Evolutionary conservation across 2,329 filamentous ascomycete species (phyloP).

Genomic region (Paecilomyces variotii): DNA sequence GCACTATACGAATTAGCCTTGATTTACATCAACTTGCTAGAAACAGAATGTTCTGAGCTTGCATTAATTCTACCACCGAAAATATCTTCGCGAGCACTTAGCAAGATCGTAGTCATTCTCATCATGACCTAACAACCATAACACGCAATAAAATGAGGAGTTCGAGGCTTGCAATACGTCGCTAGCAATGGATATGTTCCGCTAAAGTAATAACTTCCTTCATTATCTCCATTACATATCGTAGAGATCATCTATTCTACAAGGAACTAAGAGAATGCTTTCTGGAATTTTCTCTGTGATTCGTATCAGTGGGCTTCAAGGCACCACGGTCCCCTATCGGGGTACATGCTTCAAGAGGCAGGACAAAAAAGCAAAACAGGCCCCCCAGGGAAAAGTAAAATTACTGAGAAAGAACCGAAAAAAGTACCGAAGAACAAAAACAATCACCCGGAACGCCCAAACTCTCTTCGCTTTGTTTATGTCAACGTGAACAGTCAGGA

Average conservation of each 20-base stretch:
- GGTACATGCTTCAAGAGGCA: neutral
- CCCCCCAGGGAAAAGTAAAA: neutral
- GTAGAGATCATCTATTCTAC: neutral
- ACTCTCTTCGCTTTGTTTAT: neutral
- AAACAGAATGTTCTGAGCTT: too few relatives aligned
- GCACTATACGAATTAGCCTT: neutral
- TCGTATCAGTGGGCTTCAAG: neutral
- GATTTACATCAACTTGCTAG: too few relatives aligned
- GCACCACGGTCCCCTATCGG: neutral
- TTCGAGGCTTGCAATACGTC: neutral
- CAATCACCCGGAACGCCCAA: neutral
- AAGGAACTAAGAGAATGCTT: neutral
- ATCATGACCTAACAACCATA: too few relatives aligned
- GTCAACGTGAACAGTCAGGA: conserved; percentile 10
- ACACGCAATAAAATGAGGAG: too few relatives aligned
- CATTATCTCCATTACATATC: neutral
- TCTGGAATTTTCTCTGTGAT: neutral
- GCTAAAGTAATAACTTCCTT: neutral
- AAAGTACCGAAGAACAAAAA: neutral
- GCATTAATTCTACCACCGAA: too few relatives aligned
- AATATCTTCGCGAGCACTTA: too few relatives aligned
- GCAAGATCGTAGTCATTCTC: too few relatives aligned
- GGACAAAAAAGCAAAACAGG: neutral
- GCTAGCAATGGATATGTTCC: neutral
- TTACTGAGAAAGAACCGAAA: neutral